Percentiles rank a stretch among this genome's conserved stretches.
These are phyloP conservation scores for Lachancea quebecensis DNA, from an alignment of 805 yeast species.

Conservation along the genomic window DNA sequence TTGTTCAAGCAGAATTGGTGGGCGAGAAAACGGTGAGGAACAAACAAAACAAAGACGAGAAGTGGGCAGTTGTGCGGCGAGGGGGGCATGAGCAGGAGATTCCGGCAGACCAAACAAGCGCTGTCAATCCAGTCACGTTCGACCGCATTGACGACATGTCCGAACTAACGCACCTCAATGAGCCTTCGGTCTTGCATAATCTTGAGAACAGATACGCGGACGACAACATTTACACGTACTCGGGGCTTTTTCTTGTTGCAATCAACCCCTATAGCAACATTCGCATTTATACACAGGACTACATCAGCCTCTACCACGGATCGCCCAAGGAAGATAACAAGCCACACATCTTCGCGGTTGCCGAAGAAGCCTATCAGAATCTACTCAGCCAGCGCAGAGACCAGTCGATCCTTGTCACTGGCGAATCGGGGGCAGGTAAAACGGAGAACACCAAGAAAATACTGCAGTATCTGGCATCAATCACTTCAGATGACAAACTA, in stretches of 20 bases:
- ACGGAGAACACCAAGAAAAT: slow-evolving; percentile 96
- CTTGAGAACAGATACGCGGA: slow-evolving; percentile 67
- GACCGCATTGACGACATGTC: slow-evolving; percentile 94
- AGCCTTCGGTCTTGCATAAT: slow-evolving; percentile 90
- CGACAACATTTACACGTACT: slow-evolving; percentile 83
- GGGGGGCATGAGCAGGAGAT: slow-evolving; percentile 14
- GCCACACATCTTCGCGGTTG: slow-evolving; percentile 89
- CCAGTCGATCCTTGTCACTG: slow-evolving; percentile 94
- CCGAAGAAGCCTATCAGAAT: slow-evolving; percentile 79
- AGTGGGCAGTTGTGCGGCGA: slow-evolving; percentile 15
- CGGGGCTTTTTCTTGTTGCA: slow-evolving; percentile 92
- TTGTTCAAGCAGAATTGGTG: slow-evolving; percentile 24
- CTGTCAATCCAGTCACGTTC: slow-evolving; percentile 79
- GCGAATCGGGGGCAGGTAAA: slow-evolving; percentile 98
- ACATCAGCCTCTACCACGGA: slow-evolving; percentile 50
- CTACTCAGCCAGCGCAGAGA: slow-evolving; percentile 61
- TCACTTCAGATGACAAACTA: slow-evolving; percentile 39
- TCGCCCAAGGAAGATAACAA: slow-evolving; percentile 40
- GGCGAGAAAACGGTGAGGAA: slow-evolving; percentile 16
- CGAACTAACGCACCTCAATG: slow-evolving; percentile 86
- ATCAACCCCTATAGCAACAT: slow-evolving; percentile 81
- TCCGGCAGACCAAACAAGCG: slow-evolving; percentile 34
- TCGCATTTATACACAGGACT: slow-evolving; percentile 59
- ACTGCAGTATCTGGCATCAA: slow-evolving; percentile 81
- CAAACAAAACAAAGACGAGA: slow-evolving; percentile 15